Evolutionary conservation across 768 basidiomycete species (phyloP), one percentile per base, ranked within the genome.

Genomic region (Leccinum subgranulosum): DNA sequence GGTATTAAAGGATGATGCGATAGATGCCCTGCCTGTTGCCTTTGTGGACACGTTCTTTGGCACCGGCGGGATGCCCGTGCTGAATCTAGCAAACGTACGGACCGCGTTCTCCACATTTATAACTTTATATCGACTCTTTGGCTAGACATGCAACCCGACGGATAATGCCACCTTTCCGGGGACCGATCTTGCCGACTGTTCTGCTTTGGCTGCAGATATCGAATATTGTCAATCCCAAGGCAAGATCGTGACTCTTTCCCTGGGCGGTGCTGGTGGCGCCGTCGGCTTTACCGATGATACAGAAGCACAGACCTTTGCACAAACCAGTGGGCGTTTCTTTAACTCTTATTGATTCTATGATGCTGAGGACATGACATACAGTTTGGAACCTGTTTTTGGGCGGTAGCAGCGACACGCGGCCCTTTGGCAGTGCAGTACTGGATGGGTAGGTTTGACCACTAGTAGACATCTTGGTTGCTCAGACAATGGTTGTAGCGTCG

Each of bases 1-100:
- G 15, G 15, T 43, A 49, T 62, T 29, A 41, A 58, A 87, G 83
- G 87, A 89, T 66, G 75, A 84, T 64, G 78, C 83, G 8, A 82
- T 88, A 56, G 84, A 90, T 69, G 84, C 82, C 7, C 81, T 90
- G 57, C 86, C 86, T 8, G 64, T 90, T 31, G 83, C 87, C n/a
- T 88, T 90, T 66, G 64, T 90, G 61, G 74, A 83, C 66, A 79
- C 77, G 19, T 89, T 88, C 73, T 87, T 85, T 64, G 79, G 84
- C 12, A 74, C 82, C 6, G 86, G 87, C 1, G 80, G 80, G 28
- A 69, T 79, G 17, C 88, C 88, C 23, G 81, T 80, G 7, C 74
- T 90, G 53, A 85, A 91, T 68, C 77, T 89, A 12, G 87, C 85
- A 2, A 89, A 86, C 64, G 86, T 85, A 69, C 59, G 78, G 19